Percentiles rank a stretch among this genome's conserved stretches.
These are phyloP conservation scores for Guyanaporus albipodus DNA, from an alignment of 768 basidiomycete genomes.

Conservation along the genomic window DNA sequence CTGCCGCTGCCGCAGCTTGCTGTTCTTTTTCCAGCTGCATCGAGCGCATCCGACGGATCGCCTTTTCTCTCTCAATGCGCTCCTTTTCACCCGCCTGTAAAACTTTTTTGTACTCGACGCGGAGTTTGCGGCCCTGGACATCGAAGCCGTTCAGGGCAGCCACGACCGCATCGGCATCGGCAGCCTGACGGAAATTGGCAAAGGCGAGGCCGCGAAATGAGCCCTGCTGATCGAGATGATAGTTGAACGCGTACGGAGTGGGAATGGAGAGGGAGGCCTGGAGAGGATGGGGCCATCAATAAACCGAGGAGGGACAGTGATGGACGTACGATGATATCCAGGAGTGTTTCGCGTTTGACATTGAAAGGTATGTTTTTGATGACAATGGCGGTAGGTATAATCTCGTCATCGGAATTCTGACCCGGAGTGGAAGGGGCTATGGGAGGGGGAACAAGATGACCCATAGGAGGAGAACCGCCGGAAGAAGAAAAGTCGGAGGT, in stretches of 20 bases:
- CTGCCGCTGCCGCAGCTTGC: constrained; percentile 20
- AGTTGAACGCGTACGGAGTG: constrained; percentile 99
- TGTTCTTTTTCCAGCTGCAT: constrained; percentile 93
- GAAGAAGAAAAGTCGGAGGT: constrained; percentile 87
- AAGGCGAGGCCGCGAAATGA: constrained; percentile 97
- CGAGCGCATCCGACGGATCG: constrained; percentile 94
- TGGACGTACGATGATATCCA: constrained; percentile 87
- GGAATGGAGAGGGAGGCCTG: constrained; percentile 91
- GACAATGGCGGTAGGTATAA: constrained; percentile 98
- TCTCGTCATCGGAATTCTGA: constrained; percentile 71
- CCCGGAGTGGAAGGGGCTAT: constrained; percentile 48
- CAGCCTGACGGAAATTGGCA: constrained; percentile 91
- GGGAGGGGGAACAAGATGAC: constrained; percentile 40
- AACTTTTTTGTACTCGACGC: constrained; percentile 99
- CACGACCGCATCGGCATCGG: constrained; percentile 93
- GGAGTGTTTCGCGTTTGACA: constrained; percentile 92
- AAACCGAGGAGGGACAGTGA: constrained; percentile 3
- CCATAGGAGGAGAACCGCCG: constrained; percentile 72
- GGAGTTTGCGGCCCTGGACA: constrained; percentile 92
- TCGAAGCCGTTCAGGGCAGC: constrained; percentile 95
- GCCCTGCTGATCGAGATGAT: constrained; percentile 94
- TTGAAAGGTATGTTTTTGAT: constrained; percentile 99
- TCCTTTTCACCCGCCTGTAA: constrained; percentile 99
- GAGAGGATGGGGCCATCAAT: constrained; percentile 12
- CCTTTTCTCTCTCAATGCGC: constrained; percentile 97